Percentiles rank a stretch among this genome's conserved stretches.
Conservation (phyloP, 176 grass and related monocot genomes). For the Zoysia pacifica region DNA sequence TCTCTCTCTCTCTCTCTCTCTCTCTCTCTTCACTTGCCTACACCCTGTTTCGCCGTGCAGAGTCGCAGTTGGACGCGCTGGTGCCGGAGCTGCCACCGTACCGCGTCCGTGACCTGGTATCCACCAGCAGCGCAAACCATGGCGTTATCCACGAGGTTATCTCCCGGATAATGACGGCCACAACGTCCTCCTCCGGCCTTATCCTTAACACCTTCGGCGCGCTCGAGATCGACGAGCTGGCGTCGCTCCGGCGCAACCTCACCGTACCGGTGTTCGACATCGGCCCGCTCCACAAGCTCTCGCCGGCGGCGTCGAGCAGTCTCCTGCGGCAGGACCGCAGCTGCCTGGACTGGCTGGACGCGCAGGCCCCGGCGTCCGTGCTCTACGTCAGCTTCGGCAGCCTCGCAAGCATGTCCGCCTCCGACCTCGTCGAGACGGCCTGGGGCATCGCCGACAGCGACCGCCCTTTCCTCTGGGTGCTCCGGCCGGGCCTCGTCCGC, state of each 20-base stretch:
- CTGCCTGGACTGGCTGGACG: constrained; percentile 44
- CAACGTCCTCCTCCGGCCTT: constrained; percentile 16
- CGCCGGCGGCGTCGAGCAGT: not conserved
- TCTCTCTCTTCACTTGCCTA: no score
- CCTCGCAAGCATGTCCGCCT: constrained; percentile 20
- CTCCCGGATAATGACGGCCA: not conserved
- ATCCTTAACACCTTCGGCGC: constrained; percentile 36
- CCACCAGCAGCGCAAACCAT: not conserved
- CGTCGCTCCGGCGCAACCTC: not conserved
- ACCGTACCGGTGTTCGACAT: constrained; percentile 5
- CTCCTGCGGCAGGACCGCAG: constrained; percentile 20
- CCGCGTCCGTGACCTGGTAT: constrained; percentile 13
- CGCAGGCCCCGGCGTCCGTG: constrained; percentile 18
- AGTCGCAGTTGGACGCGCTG: constrained; percentile 24
- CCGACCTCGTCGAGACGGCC: constrained; percentile 18
- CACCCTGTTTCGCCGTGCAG: not conserved
- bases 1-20: no score
- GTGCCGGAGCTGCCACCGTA: constrained; percentile 37
- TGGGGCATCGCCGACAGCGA: constrained; percentile 35
- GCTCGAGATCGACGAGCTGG: constrained; percentile 2
- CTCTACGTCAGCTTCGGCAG: constrained; percentile 52
- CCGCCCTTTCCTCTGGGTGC: constrained; percentile 45
- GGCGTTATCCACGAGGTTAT: not conserved
- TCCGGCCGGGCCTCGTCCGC: constrained; percentile 13
- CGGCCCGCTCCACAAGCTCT: constrained; percentile 45